Conservation (phyloP, 306 rosid genomes). For the Luffa acutangula region DNA sequence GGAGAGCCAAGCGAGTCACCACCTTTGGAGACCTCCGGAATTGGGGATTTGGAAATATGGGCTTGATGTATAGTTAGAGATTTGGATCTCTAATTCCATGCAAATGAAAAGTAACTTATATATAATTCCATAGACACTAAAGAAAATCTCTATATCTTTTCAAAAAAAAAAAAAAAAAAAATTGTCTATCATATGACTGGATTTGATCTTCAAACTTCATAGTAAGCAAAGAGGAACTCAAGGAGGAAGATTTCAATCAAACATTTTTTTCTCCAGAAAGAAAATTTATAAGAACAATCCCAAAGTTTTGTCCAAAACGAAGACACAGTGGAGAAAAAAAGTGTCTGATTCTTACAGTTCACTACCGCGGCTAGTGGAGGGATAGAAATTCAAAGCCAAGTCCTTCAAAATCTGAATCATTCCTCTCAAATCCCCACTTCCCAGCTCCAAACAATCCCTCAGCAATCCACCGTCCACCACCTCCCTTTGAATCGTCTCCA, state of each 20-base stretch:
- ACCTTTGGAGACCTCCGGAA: too few relatives aligned
- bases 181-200: too few relatives aligned
- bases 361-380: not conserved
- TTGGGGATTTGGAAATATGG: too few relatives aligned
- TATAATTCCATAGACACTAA: not conserved
- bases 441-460: slow-evolving; percentile 70
- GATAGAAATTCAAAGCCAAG: slow-evolving; percentile 28
- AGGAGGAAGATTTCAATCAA: not conserved
- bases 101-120: not conserved
- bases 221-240: not conserved
- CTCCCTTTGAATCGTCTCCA: slow-evolving; percentile 49
- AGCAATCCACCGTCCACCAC: slow-evolving; percentile 62
- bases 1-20: too few relatives aligned
- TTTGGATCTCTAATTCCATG: not conserved
- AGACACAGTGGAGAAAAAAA: not conserved
- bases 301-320: not conserved
- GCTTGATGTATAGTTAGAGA: too few relatives aligned
- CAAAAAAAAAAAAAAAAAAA: too few relatives aligned
- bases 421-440: slow-evolving; percentile 51
- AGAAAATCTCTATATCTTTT: not conserved
- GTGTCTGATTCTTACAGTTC: not conserved
- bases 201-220: not conserved
- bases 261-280: not conserved
- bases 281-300: not conserved
- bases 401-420: slow-evolving; percentile 48